Base-by-base conservation (phyloP, 192 early-diverging fungal species). In the Lunasporangiospora selenospora region DNA sequence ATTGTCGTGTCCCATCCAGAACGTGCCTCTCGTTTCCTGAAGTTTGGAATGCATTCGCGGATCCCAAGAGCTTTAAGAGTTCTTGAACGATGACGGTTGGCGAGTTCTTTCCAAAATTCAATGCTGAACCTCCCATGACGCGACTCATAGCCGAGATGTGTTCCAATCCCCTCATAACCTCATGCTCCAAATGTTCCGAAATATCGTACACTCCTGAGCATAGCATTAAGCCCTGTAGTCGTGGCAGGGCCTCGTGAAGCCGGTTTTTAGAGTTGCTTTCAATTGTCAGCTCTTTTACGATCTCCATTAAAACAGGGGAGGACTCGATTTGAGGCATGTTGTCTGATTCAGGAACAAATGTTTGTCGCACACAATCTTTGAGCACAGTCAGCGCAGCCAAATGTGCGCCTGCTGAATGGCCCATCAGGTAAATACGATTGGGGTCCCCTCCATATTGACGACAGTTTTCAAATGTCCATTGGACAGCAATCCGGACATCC, bases 81-180 rank as follows among this genome's bases (percentile, higher is more conserved):
- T 60, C 50, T 18, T 60, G 45, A 26, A 59, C 11, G 27, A 60
- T 52, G n/a, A 42, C 19, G 21, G 62, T 46, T 4, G 62, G 53
- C 13, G 51, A 65, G 36, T 47, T 55, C 45, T 48, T 55, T 15
- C 33, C 40, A 44, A 69, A 52, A 16, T 34, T 49, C 27, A 45
- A 33, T 19, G 37, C 15, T 11, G 36, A 67, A 12, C 53, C 57
- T 0, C 81, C 82, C 82, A 84, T 84, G 5, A 53, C 82, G 12
- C 82, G 66, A n/a, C 62, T 61, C 80, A 84, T 78, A 42, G 76
- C 75, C 13, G 82, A 84, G 30, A 84, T 57, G 33, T 82, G 64
- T 49, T 84, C 82, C 0, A 84, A 66, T 15, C 82, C 82, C 23
- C 82, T 62, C 18, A 57, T 54, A n/a, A 65, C 61, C 62, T 84